phyloP scores from a whole-genome alignment of 2,329 filamentous ascomycete genomes.

The Fusarium sp. region DNA sequence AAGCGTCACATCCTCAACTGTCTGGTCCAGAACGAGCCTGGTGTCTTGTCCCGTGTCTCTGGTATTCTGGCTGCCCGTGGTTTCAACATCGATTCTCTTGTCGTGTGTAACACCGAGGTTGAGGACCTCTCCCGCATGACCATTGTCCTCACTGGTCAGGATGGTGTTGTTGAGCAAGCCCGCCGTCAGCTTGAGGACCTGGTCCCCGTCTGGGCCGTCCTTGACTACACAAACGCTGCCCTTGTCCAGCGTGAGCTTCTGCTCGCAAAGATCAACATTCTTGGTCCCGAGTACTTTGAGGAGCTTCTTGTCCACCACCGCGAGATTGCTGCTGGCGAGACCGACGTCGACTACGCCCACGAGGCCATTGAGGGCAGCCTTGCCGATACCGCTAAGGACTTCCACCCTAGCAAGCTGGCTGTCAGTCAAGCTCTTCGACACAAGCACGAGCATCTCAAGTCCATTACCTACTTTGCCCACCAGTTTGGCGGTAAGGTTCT shows the following conservation, averaged over 20 bases:
- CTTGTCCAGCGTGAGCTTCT: slow-evolving; percentile 96
- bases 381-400: slow-evolving; percentile 73
- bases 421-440: slow-evolving; percentile 91
- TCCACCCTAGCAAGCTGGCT: slow-evolving; percentile 90
- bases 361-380: slow-evolving; percentile 59
- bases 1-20: slow-evolving; percentile 99
- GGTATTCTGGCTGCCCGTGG: slow-evolving; percentile 95
- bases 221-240: slow-evolving; percentile 94
- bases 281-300: slow-evolving; percentile 98
- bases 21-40: slow-evolving; percentile 98
- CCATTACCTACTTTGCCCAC: slow-evolving; percentile 95
- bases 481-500: slow-evolving; percentile 98
- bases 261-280: slow-evolving; percentile 95
- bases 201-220: slow-evolving; percentile 97
- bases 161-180: slow-evolving; percentile 97
- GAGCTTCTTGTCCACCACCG: slow-evolving; percentile 96
- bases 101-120: slow-evolving; percentile 98
- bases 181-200: slow-evolving; percentile 95
- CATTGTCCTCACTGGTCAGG: slow-evolving; percentile 95
- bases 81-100: slow-evolving; percentile 99
- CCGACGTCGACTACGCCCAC: slow-evolving; percentile 61
- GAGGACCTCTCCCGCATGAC: slow-evolving; percentile 98
- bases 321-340: slow-evolving; percentile 76
- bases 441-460: slow-evolving; percentile 97
- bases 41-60: slow-evolving; percentile 95